Percentiles rank a stretch among this genome's conserved stretches.
Evolutionary conservation across 148 eudicot species (phyloP).

Genomic region (Polygonum aviculare): DNA sequence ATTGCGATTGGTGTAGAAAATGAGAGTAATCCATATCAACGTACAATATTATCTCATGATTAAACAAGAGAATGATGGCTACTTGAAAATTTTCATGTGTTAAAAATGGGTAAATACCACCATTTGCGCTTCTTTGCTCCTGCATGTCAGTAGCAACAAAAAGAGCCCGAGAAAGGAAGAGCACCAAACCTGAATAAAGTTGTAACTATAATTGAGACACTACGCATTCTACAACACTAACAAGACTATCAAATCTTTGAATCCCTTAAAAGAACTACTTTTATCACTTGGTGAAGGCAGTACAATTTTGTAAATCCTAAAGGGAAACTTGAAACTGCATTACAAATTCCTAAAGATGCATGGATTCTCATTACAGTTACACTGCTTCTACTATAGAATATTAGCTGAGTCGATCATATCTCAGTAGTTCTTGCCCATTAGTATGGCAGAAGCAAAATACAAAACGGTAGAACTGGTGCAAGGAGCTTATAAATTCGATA

Average conservation of each 20-base stretch:
- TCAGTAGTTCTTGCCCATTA: background rate
- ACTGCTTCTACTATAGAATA: background rate
- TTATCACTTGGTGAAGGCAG: background rate
- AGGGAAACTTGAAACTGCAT: background rate
- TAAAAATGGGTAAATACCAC: too few relatives aligned
- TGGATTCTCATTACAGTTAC: background rate
- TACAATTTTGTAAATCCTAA: background rate
- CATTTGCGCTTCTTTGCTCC: too few relatives aligned
- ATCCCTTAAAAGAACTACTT: background rate
- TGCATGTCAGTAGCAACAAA: background rate
- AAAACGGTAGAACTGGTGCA: background rate
- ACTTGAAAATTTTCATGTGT: too few relatives aligned
- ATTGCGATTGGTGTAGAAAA: too few relatives aligned
- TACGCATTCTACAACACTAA: background rate
- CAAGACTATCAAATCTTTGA: background rate
- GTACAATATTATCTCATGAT: too few relatives aligned
- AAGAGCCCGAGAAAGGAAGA: background rate
- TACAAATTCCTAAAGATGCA: background rate
- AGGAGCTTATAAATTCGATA: conserved; percentile 66
- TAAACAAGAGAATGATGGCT: too few relatives aligned
- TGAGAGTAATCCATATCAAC: too few relatives aligned
- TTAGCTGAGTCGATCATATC: background rate
- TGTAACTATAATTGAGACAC: background rate
- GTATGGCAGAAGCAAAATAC: background rate
- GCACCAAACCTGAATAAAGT: conserved; percentile 2